These are phyloP conservation scores for Magnusiomyces fungicola DNA, from an alignment of 1,139 yeast genomes.

Conservation along the genomic window DNA sequence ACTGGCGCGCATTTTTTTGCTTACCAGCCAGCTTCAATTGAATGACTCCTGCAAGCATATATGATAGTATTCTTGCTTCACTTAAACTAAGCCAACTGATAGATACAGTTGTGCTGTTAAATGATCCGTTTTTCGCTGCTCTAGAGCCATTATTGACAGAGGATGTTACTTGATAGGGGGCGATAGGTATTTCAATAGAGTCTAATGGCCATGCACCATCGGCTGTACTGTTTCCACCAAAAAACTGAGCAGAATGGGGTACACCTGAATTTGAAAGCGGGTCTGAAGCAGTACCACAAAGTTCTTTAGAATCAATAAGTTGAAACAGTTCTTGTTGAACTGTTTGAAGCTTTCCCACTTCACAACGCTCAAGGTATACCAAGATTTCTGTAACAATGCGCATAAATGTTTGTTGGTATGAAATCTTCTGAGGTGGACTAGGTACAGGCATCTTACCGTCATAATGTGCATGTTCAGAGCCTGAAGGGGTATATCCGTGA, in stretches of 20 bases:
- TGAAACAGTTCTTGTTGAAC: constrained; percentile 1
- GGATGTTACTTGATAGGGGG: neutral
- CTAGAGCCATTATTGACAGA: neutral
- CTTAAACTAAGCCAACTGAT: constrained; percentile 10
- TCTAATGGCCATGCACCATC: neutral
- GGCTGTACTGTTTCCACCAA: neutral
- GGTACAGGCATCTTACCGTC: neutral
- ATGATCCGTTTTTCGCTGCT: constrained; percentile 3
- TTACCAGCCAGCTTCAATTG: constrained; percentile 6
- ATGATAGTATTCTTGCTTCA: constrained; percentile 10
- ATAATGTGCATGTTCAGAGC: neutral
- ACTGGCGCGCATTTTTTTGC: constrained; percentile 6
- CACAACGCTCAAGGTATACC: neutral
- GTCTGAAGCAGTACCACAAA: neutral
- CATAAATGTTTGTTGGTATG: constrained; percentile 9
- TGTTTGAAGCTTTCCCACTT: neutral
- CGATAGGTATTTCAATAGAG: constrained; percentile 1
- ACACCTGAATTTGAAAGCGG: neutral
- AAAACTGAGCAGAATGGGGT: neutral
- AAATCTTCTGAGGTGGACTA: neutral
- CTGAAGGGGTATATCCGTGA: neutral
- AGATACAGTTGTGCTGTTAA: constrained; percentile 2
- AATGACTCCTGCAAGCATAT: constrained; percentile 10
- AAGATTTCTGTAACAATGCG: constrained; percentile 10
- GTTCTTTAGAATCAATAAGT: neutral